Conservation (phyloP, 208 protist species). For the Leptomonas pyrrhocoris region DNA sequence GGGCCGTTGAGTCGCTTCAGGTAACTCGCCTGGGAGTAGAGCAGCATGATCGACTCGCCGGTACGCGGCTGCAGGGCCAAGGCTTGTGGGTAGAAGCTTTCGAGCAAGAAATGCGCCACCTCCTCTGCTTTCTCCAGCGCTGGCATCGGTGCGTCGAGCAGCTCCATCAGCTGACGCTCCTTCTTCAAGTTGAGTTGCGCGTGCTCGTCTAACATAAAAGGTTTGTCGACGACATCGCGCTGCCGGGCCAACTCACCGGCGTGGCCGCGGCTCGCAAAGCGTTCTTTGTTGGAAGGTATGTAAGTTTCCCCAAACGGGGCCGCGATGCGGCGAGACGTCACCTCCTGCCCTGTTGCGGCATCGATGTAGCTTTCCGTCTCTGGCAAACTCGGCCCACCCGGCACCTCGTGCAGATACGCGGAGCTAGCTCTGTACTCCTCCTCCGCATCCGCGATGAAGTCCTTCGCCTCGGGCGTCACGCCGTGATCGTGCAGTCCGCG, state of each 20-base stretch:
- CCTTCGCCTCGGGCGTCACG: slow-evolving; percentile 57
- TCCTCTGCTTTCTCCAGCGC: slow-evolving; percentile 58
- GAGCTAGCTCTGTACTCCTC: slow-evolving; percentile 68
- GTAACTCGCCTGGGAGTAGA: slow-evolving; percentile 71
- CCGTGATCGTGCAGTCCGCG: slow-evolving; percentile 72
- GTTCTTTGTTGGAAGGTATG: slow-evolving; percentile 63
- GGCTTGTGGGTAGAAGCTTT: slow-evolving; percentile 49
- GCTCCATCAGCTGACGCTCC: slow-evolving; percentile 70
- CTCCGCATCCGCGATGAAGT: slow-evolving; percentile 73
- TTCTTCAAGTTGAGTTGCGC: slow-evolving; percentile 73
- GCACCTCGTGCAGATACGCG: slow-evolving; percentile 44
- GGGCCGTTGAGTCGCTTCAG: slow-evolving; percentile 44
- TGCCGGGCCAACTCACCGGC: slow-evolving; percentile 62
- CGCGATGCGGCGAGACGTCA: slow-evolving; percentile 41
- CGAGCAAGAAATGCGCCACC: slow-evolving; percentile 45
- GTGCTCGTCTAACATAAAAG: slow-evolving; percentile 48
- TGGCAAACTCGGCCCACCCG: slow-evolving; percentile 23
- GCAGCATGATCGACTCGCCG: slow-evolving; percentile 62
- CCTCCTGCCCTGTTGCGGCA: slow-evolving; percentile 30
- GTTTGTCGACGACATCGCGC: slow-evolving; percentile 36
- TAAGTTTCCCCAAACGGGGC: slow-evolving; percentile 76
- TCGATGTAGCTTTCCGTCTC: slow-evolving; percentile 41
- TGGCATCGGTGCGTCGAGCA: slow-evolving; percentile 69
- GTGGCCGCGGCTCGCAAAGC: slow-evolving; percentile 52
- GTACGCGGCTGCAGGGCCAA: slow-evolving; percentile 59